Conservation (phyloP, 2,329 filamentous ascomycete species). For the Ambrosiella cleistominuta region DNA sequence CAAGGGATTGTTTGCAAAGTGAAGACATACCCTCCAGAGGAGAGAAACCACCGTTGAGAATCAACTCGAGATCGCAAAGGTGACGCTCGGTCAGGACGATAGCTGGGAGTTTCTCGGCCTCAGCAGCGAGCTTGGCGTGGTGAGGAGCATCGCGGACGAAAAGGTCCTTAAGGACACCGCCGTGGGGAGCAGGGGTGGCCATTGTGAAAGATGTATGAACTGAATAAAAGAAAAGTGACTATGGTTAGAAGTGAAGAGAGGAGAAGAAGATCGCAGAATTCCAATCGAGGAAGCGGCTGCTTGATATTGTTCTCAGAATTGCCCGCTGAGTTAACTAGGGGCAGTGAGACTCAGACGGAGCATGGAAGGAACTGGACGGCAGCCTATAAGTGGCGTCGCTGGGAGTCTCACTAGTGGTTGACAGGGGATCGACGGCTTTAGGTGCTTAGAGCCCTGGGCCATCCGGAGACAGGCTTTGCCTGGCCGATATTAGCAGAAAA, state of each 20-base stretch:
- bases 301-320: constrained; percentile 5
- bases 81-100: constrained; percentile 80
- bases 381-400: constrained; percentile 5
- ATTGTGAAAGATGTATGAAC: constrained; percentile 23
- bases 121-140: constrained; percentile 58
- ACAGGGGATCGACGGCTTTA: not conserved
- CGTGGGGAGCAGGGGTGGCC: constrained; percentile 54
- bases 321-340: not conserved
- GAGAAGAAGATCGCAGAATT: constrained; percentile 1
- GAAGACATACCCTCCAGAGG: constrained; percentile 68
- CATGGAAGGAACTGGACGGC: constrained; percentile 5
- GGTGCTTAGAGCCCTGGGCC: too few species aligned
- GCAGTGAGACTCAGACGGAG: constrained; percentile 1
- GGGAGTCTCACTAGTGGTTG: not conserved
- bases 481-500: not conserved
- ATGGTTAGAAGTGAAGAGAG: not conserved
- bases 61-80: constrained; percentile 91
- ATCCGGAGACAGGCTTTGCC: too few species aligned
- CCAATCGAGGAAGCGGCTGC: not conserved
- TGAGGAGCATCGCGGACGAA: constrained; percentile 79
- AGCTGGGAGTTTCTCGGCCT: constrained; percentile 75
- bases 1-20: not conserved
- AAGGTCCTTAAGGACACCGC: constrained; percentile 94
- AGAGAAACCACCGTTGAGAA: constrained; percentile 94
- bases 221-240: not conserved